Evolutionary conservation across 345 rosid species (phyloP).

Genomic region (Orychophragmus violaceus): DNA sequence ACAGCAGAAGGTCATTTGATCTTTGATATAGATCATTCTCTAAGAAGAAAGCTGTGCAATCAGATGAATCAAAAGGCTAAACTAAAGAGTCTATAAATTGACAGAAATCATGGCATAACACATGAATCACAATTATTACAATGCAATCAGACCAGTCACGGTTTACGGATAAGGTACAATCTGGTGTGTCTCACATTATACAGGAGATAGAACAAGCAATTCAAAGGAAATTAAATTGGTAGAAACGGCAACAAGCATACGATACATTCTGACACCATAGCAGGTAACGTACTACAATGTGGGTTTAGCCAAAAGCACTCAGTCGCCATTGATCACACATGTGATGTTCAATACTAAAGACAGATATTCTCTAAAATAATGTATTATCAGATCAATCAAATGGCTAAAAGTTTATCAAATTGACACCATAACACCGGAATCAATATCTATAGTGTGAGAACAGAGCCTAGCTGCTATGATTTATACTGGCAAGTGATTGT

Average conservation of each 20-base stretch:
- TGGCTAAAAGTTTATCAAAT: neutral
- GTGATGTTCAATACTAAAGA: neutral
- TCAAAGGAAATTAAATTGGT: neutral
- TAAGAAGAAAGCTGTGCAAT: neutral
- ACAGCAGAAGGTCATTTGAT: neutral
- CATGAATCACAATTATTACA: neutral
- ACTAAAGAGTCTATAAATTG: neutral
- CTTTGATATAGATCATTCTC: neutral
- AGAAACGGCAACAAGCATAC: neutral
- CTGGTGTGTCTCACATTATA: neutral
- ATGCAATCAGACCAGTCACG: neutral
- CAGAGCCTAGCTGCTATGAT: neutral
- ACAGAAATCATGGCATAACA: neutral
- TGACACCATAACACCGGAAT: neutral
- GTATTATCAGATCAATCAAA: neutral
- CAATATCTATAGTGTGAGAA: neutral
- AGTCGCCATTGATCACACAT: neutral
- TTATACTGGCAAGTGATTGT: neutral
- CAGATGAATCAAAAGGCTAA: neutral
- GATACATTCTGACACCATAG: neutral
- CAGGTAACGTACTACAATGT: neutral
- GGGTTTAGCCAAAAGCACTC: neutral
- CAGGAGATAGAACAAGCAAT: neutral
- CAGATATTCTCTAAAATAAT: neutral
- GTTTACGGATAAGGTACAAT: neutral